phyloP scores from a whole-genome alignment of 208 protist species.

The Crithidia bombi region DNA sequence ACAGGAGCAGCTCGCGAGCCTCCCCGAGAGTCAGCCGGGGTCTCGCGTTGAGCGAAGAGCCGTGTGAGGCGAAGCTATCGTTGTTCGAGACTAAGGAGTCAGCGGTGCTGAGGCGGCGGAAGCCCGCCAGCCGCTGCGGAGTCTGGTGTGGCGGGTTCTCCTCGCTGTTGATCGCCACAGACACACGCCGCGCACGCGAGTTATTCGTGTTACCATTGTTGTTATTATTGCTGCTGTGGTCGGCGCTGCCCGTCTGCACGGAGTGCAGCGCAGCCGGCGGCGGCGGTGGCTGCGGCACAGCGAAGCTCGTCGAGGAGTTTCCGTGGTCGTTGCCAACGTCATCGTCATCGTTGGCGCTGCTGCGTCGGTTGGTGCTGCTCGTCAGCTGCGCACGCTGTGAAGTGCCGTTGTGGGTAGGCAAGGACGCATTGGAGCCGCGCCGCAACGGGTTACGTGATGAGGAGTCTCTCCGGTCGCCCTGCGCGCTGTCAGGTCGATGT shows the following conservation, averaged over 20 bases:
- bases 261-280: not conserved
- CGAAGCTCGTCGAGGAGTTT: not conserved
- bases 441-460: constrained; percentile 14
- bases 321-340: constrained; percentile 1
- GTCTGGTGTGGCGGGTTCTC: constrained; percentile 5
- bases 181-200: constrained; percentile 5
- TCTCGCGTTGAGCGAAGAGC: constrained; percentile 1
- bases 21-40: constrained; percentile 31
- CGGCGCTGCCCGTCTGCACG: constrained; percentile 3
- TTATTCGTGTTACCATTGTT: too few relatives aligned
- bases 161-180: constrained; percentile 1
- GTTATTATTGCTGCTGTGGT: too few relatives aligned
- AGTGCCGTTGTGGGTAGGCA: constrained; percentile 3
- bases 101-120: not conserved
- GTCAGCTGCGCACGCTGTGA: too few relatives aligned
- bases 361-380: not conserved
- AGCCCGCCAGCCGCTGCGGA: constrained; percentile 2
- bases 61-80: constrained; percentile 8
- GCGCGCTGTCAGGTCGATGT: not conserved
- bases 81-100: constrained; percentile 11
- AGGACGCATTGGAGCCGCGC: not conserved
- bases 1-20: constrained; percentile 34
- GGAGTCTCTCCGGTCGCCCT: not conserved
- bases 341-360: not conserved
- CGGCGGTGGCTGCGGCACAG: constrained; percentile 6